Percentiles rank a stretch among this genome's conserved stretches.
phyloP scores from a whole-genome alignment of 78 protist species.

The Acrasis kona region DNA sequence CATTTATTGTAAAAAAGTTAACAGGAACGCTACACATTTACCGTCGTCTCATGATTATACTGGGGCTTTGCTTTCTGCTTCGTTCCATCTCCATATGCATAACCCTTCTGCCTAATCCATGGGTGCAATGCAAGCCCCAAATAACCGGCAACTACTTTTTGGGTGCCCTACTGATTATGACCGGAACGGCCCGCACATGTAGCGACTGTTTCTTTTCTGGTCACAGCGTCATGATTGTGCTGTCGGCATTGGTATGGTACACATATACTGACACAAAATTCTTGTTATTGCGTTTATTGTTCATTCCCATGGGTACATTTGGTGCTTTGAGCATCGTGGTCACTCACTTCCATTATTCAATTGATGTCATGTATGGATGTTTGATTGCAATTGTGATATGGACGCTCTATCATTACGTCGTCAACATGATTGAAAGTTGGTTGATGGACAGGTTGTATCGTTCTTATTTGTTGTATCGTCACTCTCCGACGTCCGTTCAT shows the following conservation, averaged over 20 bases:
- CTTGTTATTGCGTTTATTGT: not conserved
- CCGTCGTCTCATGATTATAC: too few relatives aligned
- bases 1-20: too few relatives aligned
- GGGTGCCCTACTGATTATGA: not conserved
- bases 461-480: too few relatives aligned
- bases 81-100: too few relatives aligned
- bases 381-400: not conserved
- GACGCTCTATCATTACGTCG: not conserved
- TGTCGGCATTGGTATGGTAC: not conserved
- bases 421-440: too few relatives aligned
- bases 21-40: too few relatives aligned
- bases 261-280: not conserved
- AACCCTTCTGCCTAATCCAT: not conserved
- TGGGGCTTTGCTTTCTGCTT: too few relatives aligned
- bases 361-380: slow-evolving; percentile 1
- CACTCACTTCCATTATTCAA: not conserved
- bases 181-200: not conserved
- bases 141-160: not conserved
- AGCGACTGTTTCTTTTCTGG: not conserved
- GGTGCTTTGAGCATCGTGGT: not conserved
- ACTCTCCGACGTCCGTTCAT: too few relatives aligned
- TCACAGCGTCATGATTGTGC: not conserved
- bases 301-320: not conserved
- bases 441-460: too few relatives aligned
- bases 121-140: not conserved